Percentiles rank a stretch among this genome's conserved stretches.
Conservation (phyloP, 2,329 filamentous ascomycete species). For the Epichloe gansuensis region DNA sequence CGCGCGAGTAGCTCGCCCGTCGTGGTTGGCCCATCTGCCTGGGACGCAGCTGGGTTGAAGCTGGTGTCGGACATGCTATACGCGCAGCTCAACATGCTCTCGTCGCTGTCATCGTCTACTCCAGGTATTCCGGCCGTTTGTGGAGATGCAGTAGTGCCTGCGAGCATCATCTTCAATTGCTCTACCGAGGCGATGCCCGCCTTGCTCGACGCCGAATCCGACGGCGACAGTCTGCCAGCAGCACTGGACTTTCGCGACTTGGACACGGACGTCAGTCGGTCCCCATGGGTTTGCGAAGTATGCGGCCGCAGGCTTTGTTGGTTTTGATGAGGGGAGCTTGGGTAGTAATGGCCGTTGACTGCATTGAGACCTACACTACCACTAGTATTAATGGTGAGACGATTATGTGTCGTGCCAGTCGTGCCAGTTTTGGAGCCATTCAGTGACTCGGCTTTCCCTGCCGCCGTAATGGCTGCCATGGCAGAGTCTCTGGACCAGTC, state of each 20-base stretch:
- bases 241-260: constrained; percentile 42
- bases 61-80: constrained; percentile 54
- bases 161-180: constrained; percentile 49
- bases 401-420: constrained; percentile 36
- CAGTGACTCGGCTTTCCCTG: constrained; percentile 59
- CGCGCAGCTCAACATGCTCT: constrained; percentile 62
- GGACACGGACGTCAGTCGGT: constrained; percentile 21
- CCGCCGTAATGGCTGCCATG: constrained; percentile 53
- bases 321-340: constrained; percentile 35
- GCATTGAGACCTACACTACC: constrained; percentile 21
- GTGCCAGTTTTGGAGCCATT: constrained; percentile 61
- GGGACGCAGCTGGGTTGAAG: constrained; percentile 32
- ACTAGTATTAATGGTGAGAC: constrained; percentile 41
- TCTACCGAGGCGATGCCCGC: constrained; percentile 47
- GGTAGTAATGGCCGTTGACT: constrained; percentile 25
- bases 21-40: constrained; percentile 11
- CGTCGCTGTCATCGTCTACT: constrained; percentile 41
- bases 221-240: constrained; percentile 36
- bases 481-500: constrained; percentile 71
- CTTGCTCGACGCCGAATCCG: constrained; percentile 29
- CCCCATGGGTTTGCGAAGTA: constrained; percentile 27
- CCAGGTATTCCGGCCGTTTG: constrained; percentile 25
- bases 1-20: constrained; percentile 18
- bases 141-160: constrained; percentile 34
- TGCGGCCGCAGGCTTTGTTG: constrained; percentile 37